These are phyloP conservation scores for Pichia sp. DNA, from an alignment of 1,139 yeast species.

Conservation along the genomic window DNA sequence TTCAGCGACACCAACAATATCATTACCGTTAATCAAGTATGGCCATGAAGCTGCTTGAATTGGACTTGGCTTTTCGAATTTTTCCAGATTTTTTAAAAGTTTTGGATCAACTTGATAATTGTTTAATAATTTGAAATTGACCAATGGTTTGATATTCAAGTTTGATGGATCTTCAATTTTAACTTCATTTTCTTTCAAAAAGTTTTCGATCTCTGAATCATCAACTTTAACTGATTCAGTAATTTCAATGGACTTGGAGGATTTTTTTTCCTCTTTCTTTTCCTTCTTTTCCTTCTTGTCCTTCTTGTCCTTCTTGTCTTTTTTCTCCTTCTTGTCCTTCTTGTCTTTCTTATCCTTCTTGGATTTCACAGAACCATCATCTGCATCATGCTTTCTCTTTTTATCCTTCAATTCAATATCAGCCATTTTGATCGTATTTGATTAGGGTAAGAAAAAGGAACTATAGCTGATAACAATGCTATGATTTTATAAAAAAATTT, in stretches of 20 bases:
- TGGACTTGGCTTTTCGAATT: conserved; percentile 89
- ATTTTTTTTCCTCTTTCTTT: no score
- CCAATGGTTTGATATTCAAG: conserved; percentile 52
- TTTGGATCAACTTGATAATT: conserved; percentile 38
- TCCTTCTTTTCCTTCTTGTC: conserved; percentile 33
- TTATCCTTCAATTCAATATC: conserved; percentile 25
- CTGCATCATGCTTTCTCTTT: conserved; percentile 36
- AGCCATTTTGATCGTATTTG: no score
- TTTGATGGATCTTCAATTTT: conserved; percentile 63
- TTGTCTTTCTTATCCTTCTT: conserved; percentile 37
- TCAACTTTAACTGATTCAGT: conserved; percentile 24
- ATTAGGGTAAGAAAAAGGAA: no score
- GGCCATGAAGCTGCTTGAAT: conserved; percentile 99
- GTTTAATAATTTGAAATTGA: conserved; percentile 54
- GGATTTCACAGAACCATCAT: conserved; percentile 2
- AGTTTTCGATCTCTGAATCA: conserved; percentile 47
- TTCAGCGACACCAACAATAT: conserved; percentile 96
- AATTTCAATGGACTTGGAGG: no score
- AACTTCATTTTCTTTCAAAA: conserved; percentile 65
- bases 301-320: conserved; percentile 32
- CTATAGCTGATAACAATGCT: no score
- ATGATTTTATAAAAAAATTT: no score
- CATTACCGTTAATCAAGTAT: conserved; percentile 66
- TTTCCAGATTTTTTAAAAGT: conserved; percentile 49
- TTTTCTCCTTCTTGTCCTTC: conserved; percentile 26